phyloP scores from a whole-genome alignment of 768 basidiomycete species.

The Clitopilus passeckerianus region DNA sequence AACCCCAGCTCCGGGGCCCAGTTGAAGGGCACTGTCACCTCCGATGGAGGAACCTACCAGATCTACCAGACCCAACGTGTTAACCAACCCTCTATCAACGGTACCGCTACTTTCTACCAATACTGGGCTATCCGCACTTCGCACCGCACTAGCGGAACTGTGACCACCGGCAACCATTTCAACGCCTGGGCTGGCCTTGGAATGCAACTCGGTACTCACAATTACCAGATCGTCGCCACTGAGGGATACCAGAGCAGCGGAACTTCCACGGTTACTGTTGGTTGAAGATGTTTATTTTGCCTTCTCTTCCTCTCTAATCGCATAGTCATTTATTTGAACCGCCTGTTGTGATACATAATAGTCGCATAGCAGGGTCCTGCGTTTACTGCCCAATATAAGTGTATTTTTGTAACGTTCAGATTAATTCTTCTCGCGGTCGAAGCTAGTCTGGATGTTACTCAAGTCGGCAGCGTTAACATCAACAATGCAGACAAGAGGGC shows the following conservation, averaged over 20 bases:
- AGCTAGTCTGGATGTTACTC: background rate
- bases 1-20: slow-evolving; percentile 29
- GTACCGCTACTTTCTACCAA: slow-evolving; percentile 39
- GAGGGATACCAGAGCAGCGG: no score
- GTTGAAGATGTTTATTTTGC: no score
- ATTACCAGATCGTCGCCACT: no score
- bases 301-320: no score
- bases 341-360: no score
- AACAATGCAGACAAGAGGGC: background rate
- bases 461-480: background rate
- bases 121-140: slow-evolving; percentile 39
- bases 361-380: background rate
- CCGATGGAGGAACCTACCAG: slow-evolving; percentile 37
- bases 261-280: no score
- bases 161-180: slow-evolving; percentile 21
- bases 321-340: no score
- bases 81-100: slow-evolving; percentile 36
- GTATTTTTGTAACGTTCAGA: background rate
- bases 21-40: slow-evolving; percentile 31
- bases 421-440: background rate
- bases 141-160: slow-evolving; percentile 27
- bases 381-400: background rate
- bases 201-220: slow-evolving; percentile 20
- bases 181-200: background rate
- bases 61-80: slow-evolving; percentile 8